These are phyloP conservation scores for Symmetrospora coprosmae DNA, from an alignment of 768 basidiomycete genomes.

Conservation along the genomic window DNA sequence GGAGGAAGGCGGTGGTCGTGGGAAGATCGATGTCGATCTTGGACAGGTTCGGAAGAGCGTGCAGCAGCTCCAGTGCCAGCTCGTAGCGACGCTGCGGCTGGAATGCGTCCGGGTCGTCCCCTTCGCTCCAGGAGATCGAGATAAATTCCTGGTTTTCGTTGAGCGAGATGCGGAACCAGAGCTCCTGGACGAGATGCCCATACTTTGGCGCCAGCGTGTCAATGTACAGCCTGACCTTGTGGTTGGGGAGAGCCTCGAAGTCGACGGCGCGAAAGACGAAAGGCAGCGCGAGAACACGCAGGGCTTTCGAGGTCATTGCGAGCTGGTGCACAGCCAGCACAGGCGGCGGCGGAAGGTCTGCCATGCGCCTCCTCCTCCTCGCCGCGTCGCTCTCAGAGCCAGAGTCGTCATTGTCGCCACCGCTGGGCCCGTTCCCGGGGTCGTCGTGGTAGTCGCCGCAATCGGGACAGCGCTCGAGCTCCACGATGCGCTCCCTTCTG, in stretches of 20 bases:
- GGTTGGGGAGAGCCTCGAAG: slow-evolving; percentile 2
- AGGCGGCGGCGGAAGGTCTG: not conserved
- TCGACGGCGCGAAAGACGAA: not conserved
- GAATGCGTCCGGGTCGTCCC: not conserved
- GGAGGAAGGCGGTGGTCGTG: not conserved
- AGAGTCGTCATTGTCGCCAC: too few relatives aligned
- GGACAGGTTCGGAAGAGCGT: not conserved
- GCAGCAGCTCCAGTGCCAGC: not conserved
- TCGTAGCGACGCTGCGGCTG: not conserved
- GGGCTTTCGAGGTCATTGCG: not conserved
- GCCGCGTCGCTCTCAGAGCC: not conserved
- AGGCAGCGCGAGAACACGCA: slow-evolving; percentile 4
- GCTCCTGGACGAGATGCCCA: slow-evolving; percentile 7
- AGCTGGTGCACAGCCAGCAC: slow-evolving; percentile 1
- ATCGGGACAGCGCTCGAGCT: too few relatives aligned
- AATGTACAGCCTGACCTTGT: not conserved
- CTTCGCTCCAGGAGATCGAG: not conserved
- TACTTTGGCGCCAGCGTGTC: slow-evolving; percentile 7
- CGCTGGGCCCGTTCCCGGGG: too few relatives aligned
- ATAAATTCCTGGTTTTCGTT: slow-evolving; percentile 2
- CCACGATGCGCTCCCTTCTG: too few relatives aligned
- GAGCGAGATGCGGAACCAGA: slow-evolving; percentile 7
- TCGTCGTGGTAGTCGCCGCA: too few relatives aligned
- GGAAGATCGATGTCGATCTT: slow-evolving; percentile 7
- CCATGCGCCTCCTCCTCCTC: not conserved